A percentile compares a stretch with the other conserved stretches of the same genome.
These are phyloP conservation scores for Penicillium oxalicum DNA, from an alignment of 2,329 filamentous ascomycete species.

Conservation along the genomic window DNA sequence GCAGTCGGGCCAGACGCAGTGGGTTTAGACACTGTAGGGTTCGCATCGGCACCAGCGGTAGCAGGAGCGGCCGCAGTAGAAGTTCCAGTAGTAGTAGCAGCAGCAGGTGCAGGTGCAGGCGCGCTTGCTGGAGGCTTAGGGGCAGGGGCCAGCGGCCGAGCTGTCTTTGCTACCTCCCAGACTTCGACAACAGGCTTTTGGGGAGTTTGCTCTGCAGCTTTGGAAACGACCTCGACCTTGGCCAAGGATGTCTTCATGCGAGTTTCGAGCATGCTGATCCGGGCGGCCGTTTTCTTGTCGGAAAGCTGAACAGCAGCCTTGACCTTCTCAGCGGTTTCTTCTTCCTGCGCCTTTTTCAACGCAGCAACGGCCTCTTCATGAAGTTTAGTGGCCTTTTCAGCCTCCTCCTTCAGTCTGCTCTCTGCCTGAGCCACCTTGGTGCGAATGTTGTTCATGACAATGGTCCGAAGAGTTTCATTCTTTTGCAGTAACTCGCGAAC, in stretches of 20 bases:
- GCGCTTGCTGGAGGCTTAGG: conserved; percentile 24
- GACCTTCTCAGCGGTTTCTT: conserved; percentile 53
- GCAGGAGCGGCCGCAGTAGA: conserved; percentile 8
- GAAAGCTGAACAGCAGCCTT: conserved; percentile 62
- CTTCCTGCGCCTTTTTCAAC: conserved; percentile 46
- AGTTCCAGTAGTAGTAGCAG: conserved; percentile 10
- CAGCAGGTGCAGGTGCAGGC: conserved; percentile 13
- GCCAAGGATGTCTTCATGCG: conserved; percentile 58
- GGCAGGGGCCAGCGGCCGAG: conserved; percentile 45
- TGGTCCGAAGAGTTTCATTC: conserved; percentile 45
- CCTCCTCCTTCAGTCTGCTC: conserved; percentile 38
- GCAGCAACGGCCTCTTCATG: conserved; percentile 28
- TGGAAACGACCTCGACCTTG: conserved; percentile 72
- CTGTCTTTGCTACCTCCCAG: conserved; percentile 70
- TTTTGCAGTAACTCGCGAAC: conserved; percentile 46
- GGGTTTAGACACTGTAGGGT: too few species aligned
- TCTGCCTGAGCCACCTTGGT: conserved; percentile 37
- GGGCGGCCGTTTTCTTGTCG: conserved; percentile 66
- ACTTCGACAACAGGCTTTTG: conserved; percentile 78
- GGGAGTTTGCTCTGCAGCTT: conserved; percentile 78
- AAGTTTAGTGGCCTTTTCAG: conserved; percentile 20
- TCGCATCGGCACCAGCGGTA: conserved; percentile 5
- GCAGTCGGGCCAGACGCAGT: neutral
- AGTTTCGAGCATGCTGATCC: conserved; percentile 73
- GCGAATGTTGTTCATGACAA: conserved; percentile 55